Conservation (phyloP, 2,329 filamentous ascomycete species). For the Plenodomus tracheiphilus region DNA sequence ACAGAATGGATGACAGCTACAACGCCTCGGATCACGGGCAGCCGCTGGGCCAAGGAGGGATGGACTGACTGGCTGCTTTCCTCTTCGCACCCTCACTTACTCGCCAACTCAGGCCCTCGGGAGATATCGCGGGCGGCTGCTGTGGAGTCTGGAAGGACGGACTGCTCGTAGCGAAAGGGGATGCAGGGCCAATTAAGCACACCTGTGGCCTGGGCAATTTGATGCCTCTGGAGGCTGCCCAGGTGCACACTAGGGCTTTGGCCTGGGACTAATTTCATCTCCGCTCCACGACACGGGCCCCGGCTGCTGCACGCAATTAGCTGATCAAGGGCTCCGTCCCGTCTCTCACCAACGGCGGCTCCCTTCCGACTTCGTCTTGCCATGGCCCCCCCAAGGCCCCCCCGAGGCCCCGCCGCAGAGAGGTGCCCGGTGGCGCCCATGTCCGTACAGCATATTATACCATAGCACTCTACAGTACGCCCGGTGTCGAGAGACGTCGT, state of each 20-base stretch:
- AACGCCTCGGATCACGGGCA: background rate
- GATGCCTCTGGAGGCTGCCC: no score
- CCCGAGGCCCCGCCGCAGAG: no score
- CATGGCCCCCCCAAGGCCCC: no score
- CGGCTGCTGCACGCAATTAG: conserved; percentile 38
- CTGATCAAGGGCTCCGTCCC: conserved; percentile 12
- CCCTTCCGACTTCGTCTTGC: no score
- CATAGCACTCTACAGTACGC: no score
- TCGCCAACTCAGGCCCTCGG: conserved; percentile 6
- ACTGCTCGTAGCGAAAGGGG: conserved; percentile 28
- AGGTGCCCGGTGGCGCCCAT: no score
- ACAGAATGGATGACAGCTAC: no score
- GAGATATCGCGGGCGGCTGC: conserved; percentile 23
- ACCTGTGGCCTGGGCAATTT: conserved; percentile 12
- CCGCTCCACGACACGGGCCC: conserved; percentile 30
- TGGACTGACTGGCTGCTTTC: no score
- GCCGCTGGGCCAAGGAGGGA: conserved; percentile 5
- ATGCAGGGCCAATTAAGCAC: no score
- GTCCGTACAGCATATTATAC: no score
- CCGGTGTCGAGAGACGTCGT: background rate
- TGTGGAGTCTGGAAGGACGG: background rate
- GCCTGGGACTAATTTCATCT: conserved; percentile 23
- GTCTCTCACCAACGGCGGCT: conserved; percentile 20
- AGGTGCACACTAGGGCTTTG: background rate
- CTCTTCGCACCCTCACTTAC: no score